Evolutionary conservation across 257 asterid genomes (phyloP), one percentile per base, ranked within the genome.

Genomic region (Salvia rosmarinus): DNA sequence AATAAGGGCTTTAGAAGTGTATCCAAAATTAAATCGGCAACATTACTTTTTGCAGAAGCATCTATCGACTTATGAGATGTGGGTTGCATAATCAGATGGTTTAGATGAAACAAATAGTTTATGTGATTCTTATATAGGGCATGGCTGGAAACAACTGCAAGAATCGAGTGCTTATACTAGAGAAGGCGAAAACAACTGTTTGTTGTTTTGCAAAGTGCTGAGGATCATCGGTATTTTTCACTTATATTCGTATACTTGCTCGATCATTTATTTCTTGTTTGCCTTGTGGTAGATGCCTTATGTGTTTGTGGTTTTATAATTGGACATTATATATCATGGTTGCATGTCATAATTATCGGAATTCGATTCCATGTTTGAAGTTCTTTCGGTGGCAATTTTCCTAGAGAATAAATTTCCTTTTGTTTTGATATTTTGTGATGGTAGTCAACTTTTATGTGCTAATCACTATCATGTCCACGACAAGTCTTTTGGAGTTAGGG

Each of bases 151-250:
- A 89, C 81, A 86, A 85, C 79, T 84, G 88, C 62, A 95, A 91
- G 83, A 89, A 87, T 68, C 85, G 90, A 86, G 92, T 95, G 88
- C 97, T 67, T 89, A 85, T 71, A 91, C 99, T 19, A 84, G 99
- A 82, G 99, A 91, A 63, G 96, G 56, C 81, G 99, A 75, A 91
- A 95, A 77, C 99, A 95, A 79, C 94, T 95, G 68, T 91, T 95
- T 73, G 96, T 98, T 68, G 98, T 91, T 83, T 74, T 95, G 84
- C 99, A 95, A 80, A 87, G 95, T 82, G 99, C 97, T n/a, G 74
- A 81, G 96, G 82, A 68, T 91, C 99, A 64, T 95, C 99, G 99
- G 99, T 94, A 82, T 78, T 77, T 43, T 58, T 56, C 68, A 46
- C 40, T 67, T 62, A n/a, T 58, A 49, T 49, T 30, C 64, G 75